Base-by-base conservation (phyloP, 768 basidiomycete genomes). In the Neoboletus subvelutipes region DNA sequence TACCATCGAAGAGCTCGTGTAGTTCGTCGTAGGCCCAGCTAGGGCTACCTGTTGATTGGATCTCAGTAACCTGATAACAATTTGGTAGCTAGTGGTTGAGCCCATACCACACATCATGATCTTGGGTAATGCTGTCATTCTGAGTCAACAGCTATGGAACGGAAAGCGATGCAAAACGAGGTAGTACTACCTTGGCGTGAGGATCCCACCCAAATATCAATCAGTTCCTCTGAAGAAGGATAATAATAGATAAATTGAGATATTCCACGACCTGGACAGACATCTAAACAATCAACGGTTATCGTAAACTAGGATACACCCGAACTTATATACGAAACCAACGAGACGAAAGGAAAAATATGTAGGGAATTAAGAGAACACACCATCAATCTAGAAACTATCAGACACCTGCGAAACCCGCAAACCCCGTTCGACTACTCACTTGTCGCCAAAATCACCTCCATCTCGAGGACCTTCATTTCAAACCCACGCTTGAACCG, bases 1-100 rank as follows among this genome's bases (percentile, higher is more conserved):
- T 81, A 41, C 78, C 75, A 1, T 79, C 80, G 41, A 92, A 80
- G 46, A 92, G 75, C 42, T 77, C 69, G 55, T 81, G 73, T 28
- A 85, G 76, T 64, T 92, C 90, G 33, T 89, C 80, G 53, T 88
- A 81, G 0, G 89, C 88, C 90, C 90, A 93, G 36, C 85, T 82
- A 54, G 90, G 83, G 54, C 78, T 76, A 52, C 83, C 89, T 89
- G 22, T 36, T 0, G 15, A 52, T 29, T 26, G 11, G 8, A 49
- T 46, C 29, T 46, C 20, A 40, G 29, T 1, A 24, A 31, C 7
- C 29, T 22, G 5, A 41, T 4, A 37, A 17, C 10, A 53, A 31
- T 0, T 29, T 0, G 12, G 10, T n/a, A 3, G 51, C 6, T 20
- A 9, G 8, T n/a, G 5, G 31, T 36, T 13, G 12, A 28, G 37